Conservation (phyloP, 148 eudicot genomes). For the Persicaria maculosa region DNA sequence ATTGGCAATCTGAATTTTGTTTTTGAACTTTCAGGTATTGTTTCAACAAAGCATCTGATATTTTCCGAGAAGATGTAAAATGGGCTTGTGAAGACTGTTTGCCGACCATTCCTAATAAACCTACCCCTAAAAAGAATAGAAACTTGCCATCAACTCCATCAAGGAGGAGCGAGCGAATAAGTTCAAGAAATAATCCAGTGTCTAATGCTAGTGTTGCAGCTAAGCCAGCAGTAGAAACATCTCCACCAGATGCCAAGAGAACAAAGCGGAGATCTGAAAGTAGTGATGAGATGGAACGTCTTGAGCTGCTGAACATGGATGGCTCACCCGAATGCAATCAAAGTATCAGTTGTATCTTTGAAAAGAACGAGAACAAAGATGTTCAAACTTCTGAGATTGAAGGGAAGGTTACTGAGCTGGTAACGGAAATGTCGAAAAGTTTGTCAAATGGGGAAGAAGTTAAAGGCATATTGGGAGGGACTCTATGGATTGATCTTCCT, state of each 20-base stretch:
- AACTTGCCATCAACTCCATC: conserved; percentile 6
- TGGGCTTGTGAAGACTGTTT: conserved; percentile 55
- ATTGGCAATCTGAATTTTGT: background rate
- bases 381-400: background rate
- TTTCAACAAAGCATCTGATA: conserved; percentile 28
- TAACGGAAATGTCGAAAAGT: background rate
- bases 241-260: conserved; percentile 5
- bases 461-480: conserved; percentile 9
- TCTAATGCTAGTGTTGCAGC: background rate
- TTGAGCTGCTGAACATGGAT: background rate
- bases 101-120: conserved; percentile 11
- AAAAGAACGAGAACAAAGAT: background rate
- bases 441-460: background rate
- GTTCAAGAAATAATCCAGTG: background rate
- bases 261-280: background rate
- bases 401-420: background rate
- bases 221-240: background rate
- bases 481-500: conserved; percentile 8
- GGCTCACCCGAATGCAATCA: background rate
- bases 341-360: background rate
- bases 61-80: conserved; percentile 37
- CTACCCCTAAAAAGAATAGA: background rate
- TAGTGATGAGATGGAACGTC: background rate
- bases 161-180: conserved; percentile 8
- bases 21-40: conserved; percentile 41